phyloP scores from a whole-genome alignment of 257 asterid species.

The Solanum habrochaites region DNA sequence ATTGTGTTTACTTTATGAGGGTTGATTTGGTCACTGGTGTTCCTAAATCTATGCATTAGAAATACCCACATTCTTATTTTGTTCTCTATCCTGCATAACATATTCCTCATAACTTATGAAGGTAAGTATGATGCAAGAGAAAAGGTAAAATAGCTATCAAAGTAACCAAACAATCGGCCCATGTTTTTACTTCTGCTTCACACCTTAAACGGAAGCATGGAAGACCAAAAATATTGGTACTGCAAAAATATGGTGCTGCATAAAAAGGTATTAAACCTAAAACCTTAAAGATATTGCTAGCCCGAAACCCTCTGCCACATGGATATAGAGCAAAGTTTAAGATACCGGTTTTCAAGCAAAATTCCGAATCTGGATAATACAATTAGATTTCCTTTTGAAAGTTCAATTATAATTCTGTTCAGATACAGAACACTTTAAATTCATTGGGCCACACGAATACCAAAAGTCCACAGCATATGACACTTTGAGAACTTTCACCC shows the following conservation, averaged over 20 bases:
- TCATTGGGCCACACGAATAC: not conserved
- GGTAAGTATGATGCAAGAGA: not conserved
- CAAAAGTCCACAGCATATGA: not conserved
- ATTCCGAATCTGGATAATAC: not conserved
- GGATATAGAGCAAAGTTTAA: not conserved
- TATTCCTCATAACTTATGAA: not conserved
- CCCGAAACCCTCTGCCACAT: not conserved
- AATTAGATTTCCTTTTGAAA: not conserved
- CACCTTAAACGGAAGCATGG: not conserved
- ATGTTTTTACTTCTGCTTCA: not conserved
- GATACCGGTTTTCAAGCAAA: not conserved
- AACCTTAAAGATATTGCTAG: not conserved
- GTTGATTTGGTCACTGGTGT: not conserved
- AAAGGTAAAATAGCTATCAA: not conserved
- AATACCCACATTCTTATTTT: not conserved
- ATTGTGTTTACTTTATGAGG: not conserved
- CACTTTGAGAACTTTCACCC: not conserved
- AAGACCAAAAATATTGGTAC: not conserved
- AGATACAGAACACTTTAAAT: not conserved
- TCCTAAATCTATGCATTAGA: not conserved
- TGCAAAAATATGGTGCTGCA: not conserved
- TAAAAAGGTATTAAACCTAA: not conserved
- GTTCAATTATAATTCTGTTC: too few species aligned
- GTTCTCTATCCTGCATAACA: not conserved
- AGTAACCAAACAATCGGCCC: not conserved